These are phyloP conservation scores for Glycyrrhiza uralensis DNA, from an alignment of 306 rosid genomes.

Conservation along the genomic window DNA sequence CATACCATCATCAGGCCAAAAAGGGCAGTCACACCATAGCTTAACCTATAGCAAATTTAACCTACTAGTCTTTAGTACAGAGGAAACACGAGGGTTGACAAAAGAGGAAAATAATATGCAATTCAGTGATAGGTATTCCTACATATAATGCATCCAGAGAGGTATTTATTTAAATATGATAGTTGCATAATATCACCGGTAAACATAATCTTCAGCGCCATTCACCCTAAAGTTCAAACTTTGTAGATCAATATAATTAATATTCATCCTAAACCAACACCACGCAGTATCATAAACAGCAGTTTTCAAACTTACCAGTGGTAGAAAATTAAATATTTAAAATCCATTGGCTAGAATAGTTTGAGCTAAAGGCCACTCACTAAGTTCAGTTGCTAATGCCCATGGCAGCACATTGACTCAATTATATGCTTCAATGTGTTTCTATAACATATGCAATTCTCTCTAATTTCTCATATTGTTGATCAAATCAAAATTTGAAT, in stretches of 20 bases:
- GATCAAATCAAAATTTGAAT: slow-evolving; percentile 7
- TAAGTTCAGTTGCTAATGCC: not conserved
- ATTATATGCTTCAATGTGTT: not conserved
- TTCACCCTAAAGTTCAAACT: not conserved
- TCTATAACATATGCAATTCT: not conserved
- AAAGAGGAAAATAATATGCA: not conserved
- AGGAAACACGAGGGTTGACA: not conserved
- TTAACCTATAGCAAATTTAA: slow-evolving; percentile 51
- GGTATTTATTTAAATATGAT: not conserved
- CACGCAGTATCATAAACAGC: not conserved
- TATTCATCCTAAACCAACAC: not conserved
- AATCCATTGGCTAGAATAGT: not conserved
- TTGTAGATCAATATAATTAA: not conserved
- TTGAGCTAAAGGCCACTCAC: not conserved
- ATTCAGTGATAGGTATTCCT: not conserved
- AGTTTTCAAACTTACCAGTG: not conserved
- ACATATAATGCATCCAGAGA: not conserved
- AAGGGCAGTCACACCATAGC: slow-evolving; percentile 97
- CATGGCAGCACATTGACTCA: not conserved
- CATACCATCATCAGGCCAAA: slow-evolving; percentile 99
- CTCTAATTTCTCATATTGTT: slow-evolving; percentile 1
- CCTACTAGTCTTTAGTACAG: slow-evolving; percentile 13
- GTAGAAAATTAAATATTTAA: not conserved
- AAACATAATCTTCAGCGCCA: not conserved
- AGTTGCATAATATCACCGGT: not conserved